Base-by-base conservation (phyloP, 164 flowering plant species). In the Chimonanthus praecox region DNA sequence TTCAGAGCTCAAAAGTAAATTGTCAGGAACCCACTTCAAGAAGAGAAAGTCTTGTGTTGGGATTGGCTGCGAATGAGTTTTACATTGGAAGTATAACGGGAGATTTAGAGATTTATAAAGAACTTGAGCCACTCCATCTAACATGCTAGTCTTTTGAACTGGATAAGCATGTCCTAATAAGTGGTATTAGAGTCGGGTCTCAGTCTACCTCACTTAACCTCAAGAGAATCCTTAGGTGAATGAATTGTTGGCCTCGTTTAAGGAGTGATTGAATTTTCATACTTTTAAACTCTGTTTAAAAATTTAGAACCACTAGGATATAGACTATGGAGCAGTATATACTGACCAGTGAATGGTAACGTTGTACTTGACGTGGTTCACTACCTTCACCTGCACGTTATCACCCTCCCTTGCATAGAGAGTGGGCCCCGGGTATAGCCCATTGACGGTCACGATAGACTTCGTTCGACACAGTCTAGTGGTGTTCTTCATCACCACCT, bases 381-480 rank as follows among this genome's bases (percentile, higher is more conserved):
- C 75, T n/a, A 83, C 87, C 73, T 77, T 87, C 47, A 87, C 80
- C 6, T 83, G 77, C 58, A 87, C 82, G 0, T 70, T 85, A 68
- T 87, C 89, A 45, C 72, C 89, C 74, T 87, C 89, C 77, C 87
- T 76, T 0, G 85, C 89, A 50, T 79, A 80, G 15, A 87, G 64
- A 6, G 86, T 83, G 46, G 89, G 89, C 21, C 89, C 89, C 10
- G 89, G 89, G 58, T 80, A 87, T 48, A 45, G 73, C 4, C 86
- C 87, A 48, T 87, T 87, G 2, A 87, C 86, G 1, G 87, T 85
- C 64, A 83, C 86, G 50, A 85, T 85, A 66, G 87, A 83, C 76
- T 87, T 87, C 33, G 69, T 82, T 5, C 83, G 71, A 61, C 89
- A 87, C 7, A 85, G 72, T 49, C 82, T 64, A 4, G 80, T 83